Evolutionary conservation across 768 basidiomycete species (phyloP), one percentile per base, ranked within the genome.

Genomic region (Tylopilus cervinicoccineus): DNA sequence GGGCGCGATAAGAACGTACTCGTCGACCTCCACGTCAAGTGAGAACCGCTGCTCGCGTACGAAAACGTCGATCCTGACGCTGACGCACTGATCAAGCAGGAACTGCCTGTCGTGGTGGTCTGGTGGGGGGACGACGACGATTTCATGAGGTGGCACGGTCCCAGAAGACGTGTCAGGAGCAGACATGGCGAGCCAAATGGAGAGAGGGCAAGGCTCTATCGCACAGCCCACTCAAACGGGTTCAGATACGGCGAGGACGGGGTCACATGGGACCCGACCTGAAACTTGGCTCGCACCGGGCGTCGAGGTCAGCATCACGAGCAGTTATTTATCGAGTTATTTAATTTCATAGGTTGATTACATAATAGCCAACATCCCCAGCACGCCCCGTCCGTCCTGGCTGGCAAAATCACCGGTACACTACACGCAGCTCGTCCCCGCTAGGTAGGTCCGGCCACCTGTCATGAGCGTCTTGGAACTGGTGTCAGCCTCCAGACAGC

Each of bases 21-120:
- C 75, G 67, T 93, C 90, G 56, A 85, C 72, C 67, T 93, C 90
- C 8, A 72, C 74, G 42, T 89, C 86, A 19, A 86, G 68, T 38
- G 86, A 76, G 59, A 91, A 93, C 33, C 72, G 72, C 58, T 83
- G 77, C 54, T 77, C 76, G 51, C 69, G 70, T 54, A 72, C 65
- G 63, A 77, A 78, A 48, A 78, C 80, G 59, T 62, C 64, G 53
- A 70, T 69, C 60, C 72, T 69, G 44, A 90, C 72, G 56, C 76
- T 69, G 67, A 78, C 77, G 68, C 88, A 91, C 58, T 86, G 79
- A 59, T 84, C 74, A 10, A 76, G 69, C 48, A 88, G 77, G 50
- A 64, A 63, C 44, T 72, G 68, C 22, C 74, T 73, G 39, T 57
- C 63, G 4, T 54, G 39, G 50, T 72, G 65, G 38, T 69, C 74